Base-by-base conservation (phyloP, 495 filamentous ascomycete genomes). In the Aspergillus conjunctus region DNA sequence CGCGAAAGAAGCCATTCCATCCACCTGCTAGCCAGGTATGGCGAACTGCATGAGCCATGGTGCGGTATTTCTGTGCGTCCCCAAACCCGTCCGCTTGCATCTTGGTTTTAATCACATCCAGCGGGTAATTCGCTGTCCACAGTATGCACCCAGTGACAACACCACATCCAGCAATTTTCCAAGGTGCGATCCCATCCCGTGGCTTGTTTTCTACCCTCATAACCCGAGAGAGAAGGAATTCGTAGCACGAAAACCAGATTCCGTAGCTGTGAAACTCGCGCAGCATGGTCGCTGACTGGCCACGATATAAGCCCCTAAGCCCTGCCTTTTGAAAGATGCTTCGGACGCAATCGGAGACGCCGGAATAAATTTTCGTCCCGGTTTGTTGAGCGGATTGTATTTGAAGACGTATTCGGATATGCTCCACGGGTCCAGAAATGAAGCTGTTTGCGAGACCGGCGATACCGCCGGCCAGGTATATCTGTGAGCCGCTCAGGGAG, bases 21-120 rank as follows among this genome's bases (percentile, higher is more conserved):
- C 54, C 8, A 90, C 91, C 89, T 43, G 68, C 78, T 51, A 77
- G 66, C 77, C 81, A 93, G 22, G 85, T 90, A 80, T 93, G 83
- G 50, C 71, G 74, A 68, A 93, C 92, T 71, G 87, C 90, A 72
- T 93, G 87, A 55, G 85, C 77, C 88, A 93, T 91, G 39, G 72
- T 83, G 74, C 74, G 81, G 70, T 88, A 95, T 33, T 20, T 56
- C 43, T 54, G 50, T 61, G 73, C 73, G 1, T 78, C 76, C 12
- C 81, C 81, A 65, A 93, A 89, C 15, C 88, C 91, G 78, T 96
- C 91, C 54, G 84, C 91, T 80, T 96, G 92, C 91, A 95, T 93
- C 83, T 92, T 95, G 71, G 89, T 92, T 87, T 96, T 96, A 66
- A 96, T 75, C 34, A 96, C 91, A 74, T 96, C 92, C 48, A 96